These are phyloP conservation scores for Echinochloa phyllopogon DNA, from an alignment of 176 grass and related monocot genomes.

Conservation along the genomic window DNA sequence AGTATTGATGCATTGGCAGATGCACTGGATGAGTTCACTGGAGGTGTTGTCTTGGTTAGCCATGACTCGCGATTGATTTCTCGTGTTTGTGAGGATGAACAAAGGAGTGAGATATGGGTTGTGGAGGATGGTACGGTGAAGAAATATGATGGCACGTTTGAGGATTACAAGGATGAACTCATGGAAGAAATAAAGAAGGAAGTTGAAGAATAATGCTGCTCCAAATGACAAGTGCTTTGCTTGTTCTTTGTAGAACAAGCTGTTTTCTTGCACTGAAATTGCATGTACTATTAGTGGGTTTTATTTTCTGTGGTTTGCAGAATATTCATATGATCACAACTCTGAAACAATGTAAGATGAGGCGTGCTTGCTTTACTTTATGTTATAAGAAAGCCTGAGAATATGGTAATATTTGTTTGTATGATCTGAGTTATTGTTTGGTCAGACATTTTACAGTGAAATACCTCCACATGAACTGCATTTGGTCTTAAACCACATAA, in stretches of 20 bases:
- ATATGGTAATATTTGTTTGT: conserved; percentile 1
- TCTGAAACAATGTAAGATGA: conserved; percentile 38
- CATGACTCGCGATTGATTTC: conserved; percentile 93
- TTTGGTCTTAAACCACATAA: neutral
- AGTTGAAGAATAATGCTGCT: conserved; percentile 69
- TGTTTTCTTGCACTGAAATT: conserved; percentile 44
- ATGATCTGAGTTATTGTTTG: neutral
- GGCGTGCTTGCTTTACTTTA: conserved; percentile 34
- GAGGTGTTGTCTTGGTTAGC: conserved; percentile 93
- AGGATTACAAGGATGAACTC: conserved; percentile 98
- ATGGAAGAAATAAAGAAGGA: conserved; percentile 92
- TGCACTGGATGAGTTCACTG: conserved; percentile 89
- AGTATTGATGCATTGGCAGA: conserved; percentile 95
- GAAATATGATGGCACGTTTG: conserved; percentile 75
- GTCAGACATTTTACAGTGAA: conserved; percentile 13
- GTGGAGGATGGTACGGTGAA: conserved; percentile 93
- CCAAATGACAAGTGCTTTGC: conserved; percentile 33
- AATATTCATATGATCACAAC: conserved; percentile 36
- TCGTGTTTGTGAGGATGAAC: conserved; percentile 86
- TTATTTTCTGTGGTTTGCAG: conserved; percentile 43
- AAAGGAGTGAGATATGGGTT: conserved; percentile 92
- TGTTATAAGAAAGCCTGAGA: conserved; percentile 25
- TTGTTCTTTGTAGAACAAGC: conserved; percentile 53
- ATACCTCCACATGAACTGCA: neutral
- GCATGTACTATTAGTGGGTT: conserved; percentile 32